Percentiles rank a stretch among this genome's conserved stretches.
These are phyloP conservation scores for Aspergillus fumigatus DNA, from an alignment of 2,329 filamentous ascomycete genomes.

Conservation along the genomic window DNA sequence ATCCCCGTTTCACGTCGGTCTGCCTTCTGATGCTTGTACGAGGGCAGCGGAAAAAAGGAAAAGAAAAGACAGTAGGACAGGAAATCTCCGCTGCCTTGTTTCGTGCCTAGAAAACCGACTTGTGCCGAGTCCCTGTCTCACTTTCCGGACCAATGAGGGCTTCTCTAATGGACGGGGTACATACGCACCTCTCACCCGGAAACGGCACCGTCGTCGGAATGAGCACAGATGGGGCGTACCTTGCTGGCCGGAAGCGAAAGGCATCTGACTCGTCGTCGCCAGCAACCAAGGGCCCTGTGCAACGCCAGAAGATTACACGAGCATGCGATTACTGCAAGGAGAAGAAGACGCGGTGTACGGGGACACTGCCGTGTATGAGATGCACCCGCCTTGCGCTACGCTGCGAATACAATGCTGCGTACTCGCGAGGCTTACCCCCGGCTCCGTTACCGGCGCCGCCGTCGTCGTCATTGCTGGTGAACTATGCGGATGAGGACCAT, in stretches of 20 bases:
- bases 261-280: constrained; percentile 16
- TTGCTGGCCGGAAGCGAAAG: constrained; percentile 27
- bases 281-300: constrained; percentile 13
- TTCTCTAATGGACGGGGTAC: not conserved
- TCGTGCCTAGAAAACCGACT: not conserved
- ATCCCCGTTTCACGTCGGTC: no score
- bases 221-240: not conserved
- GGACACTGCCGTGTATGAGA: constrained; percentile 32
- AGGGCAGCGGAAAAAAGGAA: not conserved
- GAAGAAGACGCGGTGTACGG: constrained; percentile 37
- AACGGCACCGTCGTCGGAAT: constrained; percentile 1
- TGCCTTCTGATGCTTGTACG: not conserved
- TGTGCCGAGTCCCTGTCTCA: not conserved
- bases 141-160: constrained; percentile 5
- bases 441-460: constrained; percentile 23
- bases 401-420: constrained; percentile 35
- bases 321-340: constrained; percentile 37
- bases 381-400: constrained; percentile 29
- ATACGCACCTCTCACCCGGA: constrained; percentile 1
- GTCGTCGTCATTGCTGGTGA: constrained; percentile 4
- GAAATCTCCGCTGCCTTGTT: not conserved
- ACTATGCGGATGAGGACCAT: constrained; percentile 6
- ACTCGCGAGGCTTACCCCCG: constrained; percentile 35
- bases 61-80: not conserved
- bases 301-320: constrained; percentile 35